A percentile compares a stretch with the other conserved stretches of the same genome.
Evolutionary conservation across 768 basidiomycete species (phyloP).

Genomic region (Paxillus involutus): DNA sequence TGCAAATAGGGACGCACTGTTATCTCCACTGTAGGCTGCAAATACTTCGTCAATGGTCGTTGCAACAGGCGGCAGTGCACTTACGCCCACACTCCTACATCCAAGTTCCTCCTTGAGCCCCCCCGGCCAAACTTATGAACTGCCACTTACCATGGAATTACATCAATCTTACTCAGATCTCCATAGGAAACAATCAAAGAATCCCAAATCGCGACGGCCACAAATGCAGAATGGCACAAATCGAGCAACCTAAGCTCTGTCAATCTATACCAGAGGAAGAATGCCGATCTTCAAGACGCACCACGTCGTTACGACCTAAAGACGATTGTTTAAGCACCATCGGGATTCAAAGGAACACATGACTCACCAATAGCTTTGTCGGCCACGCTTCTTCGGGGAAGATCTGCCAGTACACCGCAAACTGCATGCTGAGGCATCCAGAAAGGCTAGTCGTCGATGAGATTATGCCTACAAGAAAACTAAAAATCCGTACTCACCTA

Average conservation of each 20-base stretch:
- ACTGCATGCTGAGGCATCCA: conserved; percentile 27
- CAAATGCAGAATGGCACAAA: conserved; percentile 22
- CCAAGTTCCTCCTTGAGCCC: neutral
- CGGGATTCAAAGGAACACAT: no score
- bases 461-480: neutral
- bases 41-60: neutral
- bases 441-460: conserved; percentile 15
- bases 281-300: neutral
- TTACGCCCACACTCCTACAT: conserved; percentile 25
- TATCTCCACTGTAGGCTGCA: conserved; percentile 18
- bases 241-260: conserved; percentile 18
- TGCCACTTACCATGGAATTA: conserved; percentile 23
- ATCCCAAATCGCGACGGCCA: conserved; percentile 23
- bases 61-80: neutral
- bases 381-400: conserved; percentile 15
- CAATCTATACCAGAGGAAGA: neutral
- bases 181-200: conserved; percentile 23
- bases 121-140: neutral
- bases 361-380: conserved; percentile 19
- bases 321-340: neutral
- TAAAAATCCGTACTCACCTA: conserved; percentile 5
- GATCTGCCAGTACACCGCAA: conserved; percentile 21
- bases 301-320: conserved; percentile 23
- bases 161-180: conserved; percentile 3
- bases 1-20: conserved; percentile 12